Conservation (phyloP, 179 eudicot genomes). For the Drosera spatulata region DNA sequence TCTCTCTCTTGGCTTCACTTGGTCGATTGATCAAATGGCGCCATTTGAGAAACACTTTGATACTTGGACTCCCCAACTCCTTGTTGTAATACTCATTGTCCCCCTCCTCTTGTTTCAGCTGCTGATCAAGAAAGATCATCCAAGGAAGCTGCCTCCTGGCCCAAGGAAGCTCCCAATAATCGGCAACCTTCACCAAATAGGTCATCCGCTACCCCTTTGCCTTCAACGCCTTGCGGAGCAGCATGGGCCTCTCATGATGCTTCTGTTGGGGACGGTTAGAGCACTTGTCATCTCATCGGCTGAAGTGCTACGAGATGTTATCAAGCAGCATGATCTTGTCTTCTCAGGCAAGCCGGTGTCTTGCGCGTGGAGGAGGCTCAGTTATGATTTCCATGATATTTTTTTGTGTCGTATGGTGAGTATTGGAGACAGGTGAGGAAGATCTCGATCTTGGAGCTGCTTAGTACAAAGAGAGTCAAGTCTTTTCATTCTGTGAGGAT, state of each 20-base stretch:
- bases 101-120: no score
- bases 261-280: conserved; percentile 42
- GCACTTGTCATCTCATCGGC: conserved; percentile 45
- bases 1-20: no score
- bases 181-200: conserved; percentile 47
- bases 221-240: conserved; percentile 20
- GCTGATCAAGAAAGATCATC: background rate
- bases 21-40: no score
- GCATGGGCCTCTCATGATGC: conserved; percentile 37
- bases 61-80: no score
- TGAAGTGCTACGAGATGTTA: conserved; percentile 19
- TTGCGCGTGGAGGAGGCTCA: conserved; percentile 16
- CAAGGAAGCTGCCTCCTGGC: conserved; percentile 31
- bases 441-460: conserved; percentile 23
- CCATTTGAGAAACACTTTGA: no score
- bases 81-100: no score
- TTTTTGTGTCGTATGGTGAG: conserved; percentile 32
- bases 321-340: conserved; percentile 26
- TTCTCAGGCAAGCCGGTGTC: conserved; percentile 39
- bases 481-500: conserved; percentile 21
- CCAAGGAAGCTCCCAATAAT: conserved; percentile 44
- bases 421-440: conserved; percentile 40
- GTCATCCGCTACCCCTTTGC: conserved; percentile 20
- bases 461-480: conserved; percentile 27
- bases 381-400: conserved; percentile 16